Conservation (phyloP, 1,284 basidiomycete species). For the Naganishia albida region DNA sequence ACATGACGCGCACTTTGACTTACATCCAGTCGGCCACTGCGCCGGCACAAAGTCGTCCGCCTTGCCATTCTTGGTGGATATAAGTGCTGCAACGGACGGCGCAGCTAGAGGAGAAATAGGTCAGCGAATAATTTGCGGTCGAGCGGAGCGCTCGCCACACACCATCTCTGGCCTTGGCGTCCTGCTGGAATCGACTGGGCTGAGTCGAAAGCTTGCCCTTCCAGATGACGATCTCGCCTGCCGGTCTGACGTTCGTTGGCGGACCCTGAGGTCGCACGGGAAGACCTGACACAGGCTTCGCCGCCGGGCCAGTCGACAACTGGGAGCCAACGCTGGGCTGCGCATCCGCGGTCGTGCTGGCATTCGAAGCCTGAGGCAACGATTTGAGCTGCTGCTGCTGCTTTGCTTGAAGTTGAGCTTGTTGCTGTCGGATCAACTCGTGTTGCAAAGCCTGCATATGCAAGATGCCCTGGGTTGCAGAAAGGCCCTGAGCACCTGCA, state of each 20-base stretch:
- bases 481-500: not conserved
- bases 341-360: not conserved
- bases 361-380: constrained; percentile 3
- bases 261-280: not conserved
- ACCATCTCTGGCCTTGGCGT: constrained; percentile 13
- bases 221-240: constrained; percentile 27
- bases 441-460: constrained; percentile 32
- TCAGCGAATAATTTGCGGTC: not conserved
- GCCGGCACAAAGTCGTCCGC: constrained; percentile 18
- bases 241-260: not conserved
- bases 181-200: constrained; percentile 23
- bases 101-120: constrained; percentile 1
- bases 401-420: constrained; percentile 14
- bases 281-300: not conserved
- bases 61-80: constrained; percentile 20
- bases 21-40: constrained; percentile 27
- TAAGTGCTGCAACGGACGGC: constrained; percentile 25
- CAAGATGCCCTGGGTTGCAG: constrained; percentile 24
- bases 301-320: too few relatives aligned
- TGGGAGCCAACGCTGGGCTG: not conserved
- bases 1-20: not conserved
- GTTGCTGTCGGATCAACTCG: constrained; percentile 30
- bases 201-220: constrained; percentile 25
- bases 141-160: not conserved
- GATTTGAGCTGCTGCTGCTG: constrained; percentile 25